Evolutionary conservation across 805 yeast genomes (phyloP), one percentile per base, ranked within the genome.

Genomic region (Metschnikowia reukaufii): DNA sequence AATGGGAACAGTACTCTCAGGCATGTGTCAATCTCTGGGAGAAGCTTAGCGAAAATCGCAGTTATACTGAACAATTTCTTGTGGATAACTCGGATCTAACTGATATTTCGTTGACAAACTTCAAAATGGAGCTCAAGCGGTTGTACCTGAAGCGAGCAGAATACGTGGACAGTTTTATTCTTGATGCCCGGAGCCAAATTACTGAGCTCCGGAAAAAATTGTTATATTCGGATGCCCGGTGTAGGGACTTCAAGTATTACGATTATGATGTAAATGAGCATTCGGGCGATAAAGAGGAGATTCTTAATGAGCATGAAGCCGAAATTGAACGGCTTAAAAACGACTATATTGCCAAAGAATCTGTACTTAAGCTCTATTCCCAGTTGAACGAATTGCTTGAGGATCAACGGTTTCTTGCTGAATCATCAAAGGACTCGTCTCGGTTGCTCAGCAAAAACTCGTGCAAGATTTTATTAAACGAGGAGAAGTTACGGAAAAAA

Each of bases 351-450:
- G 62, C 72, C 4, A 74, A 82, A 49, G 75, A 76, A 51, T 82
- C 84, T 0, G 69, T 88, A 6, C 64, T 89, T 35, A 66, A 70
- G 10, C 63, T 78, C n/a, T 78, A 86, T 25, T 72, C 77, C 4
- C 78, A 77, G 37, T 75, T 87, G 51, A 70, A 78, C 36, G 76
- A 73, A 2, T 64, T 90, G 20, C 63, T 82, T 34, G 65, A 70
- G 12, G 95, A 88, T 53, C 86, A 85, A 50, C 53, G 62, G 1
- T 78, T 78, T 39, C 73, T 94, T 32, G 84, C 76, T 31, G 85
- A 81, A 50, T 81, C 94, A 4, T 77, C 86, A 1, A 84, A 81
- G 57, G 94, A 92, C 62, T 83, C 97, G 0, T 82, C 92, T 0
- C 76, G 98, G 51, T 72, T 91, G 36, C 64, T 86, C 38, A 80